These are phyloP conservation scores for Aspergillus leporis DNA, from an alignment of 495 filamentous ascomycete species.

Conservation along the genomic window DNA sequence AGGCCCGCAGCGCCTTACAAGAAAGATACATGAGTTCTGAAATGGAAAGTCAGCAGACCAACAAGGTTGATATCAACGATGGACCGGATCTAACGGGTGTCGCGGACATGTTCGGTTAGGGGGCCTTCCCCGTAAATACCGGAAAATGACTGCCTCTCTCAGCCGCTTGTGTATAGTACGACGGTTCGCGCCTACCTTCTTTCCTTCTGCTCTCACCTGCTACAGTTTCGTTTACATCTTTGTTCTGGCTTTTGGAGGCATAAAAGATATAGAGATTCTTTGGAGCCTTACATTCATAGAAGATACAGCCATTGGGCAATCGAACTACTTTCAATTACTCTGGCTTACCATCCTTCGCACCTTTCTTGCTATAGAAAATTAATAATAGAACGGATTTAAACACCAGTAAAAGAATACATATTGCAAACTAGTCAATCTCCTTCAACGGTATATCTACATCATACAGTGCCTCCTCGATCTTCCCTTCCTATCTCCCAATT, in stretches of 20 bases:
- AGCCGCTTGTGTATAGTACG: slow-evolving; percentile 16
- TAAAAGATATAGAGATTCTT: not conserved
- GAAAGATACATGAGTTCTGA: slow-evolving; percentile 56
- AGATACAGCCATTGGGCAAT: not conserved
- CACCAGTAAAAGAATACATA: slow-evolving; percentile 19
- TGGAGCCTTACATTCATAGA: not conserved
- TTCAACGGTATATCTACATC: slow-evolving; percentile 47
- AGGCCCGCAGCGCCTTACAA: slow-evolving; percentile 51
- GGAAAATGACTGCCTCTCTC: not conserved
- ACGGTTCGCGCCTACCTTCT: slow-evolving; percentile 14
- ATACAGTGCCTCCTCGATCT: slow-evolving; percentile 15
- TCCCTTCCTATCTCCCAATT: not conserved
- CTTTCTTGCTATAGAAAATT: not conserved
- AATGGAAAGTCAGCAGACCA: slow-evolving; percentile 47
- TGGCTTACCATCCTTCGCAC: not conserved
- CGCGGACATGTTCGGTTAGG: slow-evolving; percentile 66
- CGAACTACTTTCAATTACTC: not conserved
- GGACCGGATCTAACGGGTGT: slow-evolving; percentile 64
- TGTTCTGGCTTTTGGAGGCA: not conserved
- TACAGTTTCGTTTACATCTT: not conserved
- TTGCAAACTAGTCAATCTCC: slow-evolving; percentile 32
- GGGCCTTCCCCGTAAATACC: not conserved
- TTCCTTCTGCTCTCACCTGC: not conserved
- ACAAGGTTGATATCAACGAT: slow-evolving; percentile 54
- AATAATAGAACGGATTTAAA: not conserved